These are phyloP conservation scores for Nigrospora sphaerica DNA, from an alignment of 2,329 filamentous ascomycete species.

Conservation along the genomic window DNA sequence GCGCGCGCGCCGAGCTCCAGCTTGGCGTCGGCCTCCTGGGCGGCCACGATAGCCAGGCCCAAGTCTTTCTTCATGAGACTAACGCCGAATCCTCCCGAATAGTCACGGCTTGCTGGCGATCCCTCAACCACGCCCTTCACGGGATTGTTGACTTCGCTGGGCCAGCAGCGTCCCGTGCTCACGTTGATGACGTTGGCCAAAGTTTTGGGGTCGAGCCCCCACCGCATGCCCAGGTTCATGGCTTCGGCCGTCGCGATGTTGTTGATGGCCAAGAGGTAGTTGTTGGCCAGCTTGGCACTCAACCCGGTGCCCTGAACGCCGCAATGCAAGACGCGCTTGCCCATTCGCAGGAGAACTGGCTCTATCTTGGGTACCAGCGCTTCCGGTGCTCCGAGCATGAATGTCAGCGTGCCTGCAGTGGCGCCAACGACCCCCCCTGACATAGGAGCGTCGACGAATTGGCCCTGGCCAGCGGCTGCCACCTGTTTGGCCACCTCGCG, in stretches of 20 bases:
- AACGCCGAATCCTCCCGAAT: conserved; percentile 70
- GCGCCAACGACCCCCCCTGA: conserved; percentile 94
- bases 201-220: conserved; percentile 53
- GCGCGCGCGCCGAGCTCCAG: conserved; percentile 60
- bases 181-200: conserved; percentile 86
- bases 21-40: conserved; percentile 57
- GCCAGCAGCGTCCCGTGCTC: conserved; percentile 93
- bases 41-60: conserved; percentile 64
- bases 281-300: conserved; percentile 91
- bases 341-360: conserved; percentile 72
- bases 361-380: conserved; percentile 58
- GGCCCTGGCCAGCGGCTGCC: conserved; percentile 55
- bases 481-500: conserved; percentile 68
- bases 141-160: conserved; percentile 91
- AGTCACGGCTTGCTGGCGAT: conserved; percentile 70
- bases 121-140: conserved; percentile 75
- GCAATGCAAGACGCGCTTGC: conserved; percentile 77
- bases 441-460: conserved; percentile 93
- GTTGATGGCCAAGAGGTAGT: conserved; percentile 90
- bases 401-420: conserved; percentile 78
- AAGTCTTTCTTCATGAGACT: conserved; percentile 77
- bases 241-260: conserved; percentile 69
- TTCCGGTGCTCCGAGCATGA: conserved; percentile 78
- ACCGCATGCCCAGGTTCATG: conserved; percentile 57
- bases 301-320: conserved; percentile 80